phyloP scores from a whole-genome alignment of 768 basidiomycete genomes.

The Pleurotus sapidus region DNA sequence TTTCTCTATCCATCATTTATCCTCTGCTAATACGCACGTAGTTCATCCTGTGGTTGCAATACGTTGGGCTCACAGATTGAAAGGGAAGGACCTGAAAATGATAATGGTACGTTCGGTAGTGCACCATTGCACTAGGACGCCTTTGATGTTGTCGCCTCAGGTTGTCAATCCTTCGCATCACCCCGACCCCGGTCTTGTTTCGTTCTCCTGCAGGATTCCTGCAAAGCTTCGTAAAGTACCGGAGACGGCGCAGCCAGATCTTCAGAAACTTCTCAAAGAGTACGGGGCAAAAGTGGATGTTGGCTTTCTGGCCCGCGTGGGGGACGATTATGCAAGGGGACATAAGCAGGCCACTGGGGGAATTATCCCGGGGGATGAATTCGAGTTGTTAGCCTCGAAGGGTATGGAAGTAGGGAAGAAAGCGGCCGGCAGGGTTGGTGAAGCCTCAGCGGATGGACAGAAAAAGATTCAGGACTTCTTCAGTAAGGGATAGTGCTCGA shows the following conservation, averaged over 20 bases:
- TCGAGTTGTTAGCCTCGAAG: neutral
- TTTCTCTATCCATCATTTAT: too few relatives aligned
- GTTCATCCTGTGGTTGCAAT: slow-evolving; percentile 1
- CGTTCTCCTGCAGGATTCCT: neutral
- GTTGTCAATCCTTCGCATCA: neutral
- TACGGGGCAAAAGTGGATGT: neutral
- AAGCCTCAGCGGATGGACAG: too few relatives aligned
- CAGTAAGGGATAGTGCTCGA: too few relatives aligned
- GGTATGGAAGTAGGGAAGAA: neutral
- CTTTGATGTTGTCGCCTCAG: neutral
- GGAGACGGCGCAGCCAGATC: neutral
- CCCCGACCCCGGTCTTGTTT: neutral
- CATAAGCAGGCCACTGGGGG: slow-evolving; percentile 1
- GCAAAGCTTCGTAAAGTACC: neutral
- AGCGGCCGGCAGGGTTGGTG: too few relatives aligned
- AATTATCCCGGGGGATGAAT: neutral
- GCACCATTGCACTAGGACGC: neutral
- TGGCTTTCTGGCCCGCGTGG: neutral
- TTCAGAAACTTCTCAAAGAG: neutral
- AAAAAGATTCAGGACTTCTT: too few relatives aligned
- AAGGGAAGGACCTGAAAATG: slow-evolving; percentile 2
- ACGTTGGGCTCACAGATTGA: neutral
- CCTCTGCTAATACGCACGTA: neutral
- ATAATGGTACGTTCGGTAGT: neutral
- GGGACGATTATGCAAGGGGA: neutral